phyloP scores from a whole-genome alignment of 2,329 filamentous ascomycete genomes.

The Penicillium digitatum region DNA sequence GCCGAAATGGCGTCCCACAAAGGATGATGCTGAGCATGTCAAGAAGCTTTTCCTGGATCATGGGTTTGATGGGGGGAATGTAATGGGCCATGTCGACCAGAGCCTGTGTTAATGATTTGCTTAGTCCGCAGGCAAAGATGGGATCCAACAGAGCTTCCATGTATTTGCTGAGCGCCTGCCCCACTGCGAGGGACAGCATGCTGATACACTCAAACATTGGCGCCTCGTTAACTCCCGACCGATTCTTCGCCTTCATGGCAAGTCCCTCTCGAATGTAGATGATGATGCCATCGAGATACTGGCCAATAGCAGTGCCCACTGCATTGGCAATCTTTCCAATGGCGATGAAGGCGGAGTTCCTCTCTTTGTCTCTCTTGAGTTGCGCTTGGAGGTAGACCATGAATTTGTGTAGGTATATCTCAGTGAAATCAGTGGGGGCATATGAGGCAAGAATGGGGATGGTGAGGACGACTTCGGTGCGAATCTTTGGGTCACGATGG shows the following conservation, averaged over 20 bases:
- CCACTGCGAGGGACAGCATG: slow-evolving; percentile 88
- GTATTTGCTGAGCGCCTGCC: slow-evolving; percentile 95
- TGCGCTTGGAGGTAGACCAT: slow-evolving; percentile 95
- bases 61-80: slow-evolving; percentile 87
- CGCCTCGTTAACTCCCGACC: slow-evolving; percentile 55
- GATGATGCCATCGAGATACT: slow-evolving; percentile 90
- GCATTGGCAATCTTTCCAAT: slow-evolving; percentile 96
- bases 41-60: slow-evolving; percentile 87
- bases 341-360: slow-evolving; percentile 89
- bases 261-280: slow-evolving; percentile 90
- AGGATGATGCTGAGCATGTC: slow-evolving; percentile 94
- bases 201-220: slow-evolving; percentile 98
- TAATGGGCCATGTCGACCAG: slow-evolving; percentile 99
- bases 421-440: slow-evolving; percentile 82
- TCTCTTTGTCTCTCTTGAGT: slow-evolving; percentile 89
- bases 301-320: slow-evolving; percentile 89
- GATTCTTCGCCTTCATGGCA: slow-evolving; percentile 68
- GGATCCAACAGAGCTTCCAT: slow-evolving; percentile 94
- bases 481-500: slow-evolving; percentile 80
- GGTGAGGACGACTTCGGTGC: slow-evolving; percentile 82
- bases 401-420: slow-evolving; percentile 84
- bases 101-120: slow-evolving; percentile 88
- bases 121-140: slow-evolving; percentile 94
- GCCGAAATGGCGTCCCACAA: slow-evolving; percentile 86
- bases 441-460: slow-evolving; percentile 93